Base-by-base conservation (phyloP, 176 grass and related monocot genomes). In the Triticum urartu region DNA sequence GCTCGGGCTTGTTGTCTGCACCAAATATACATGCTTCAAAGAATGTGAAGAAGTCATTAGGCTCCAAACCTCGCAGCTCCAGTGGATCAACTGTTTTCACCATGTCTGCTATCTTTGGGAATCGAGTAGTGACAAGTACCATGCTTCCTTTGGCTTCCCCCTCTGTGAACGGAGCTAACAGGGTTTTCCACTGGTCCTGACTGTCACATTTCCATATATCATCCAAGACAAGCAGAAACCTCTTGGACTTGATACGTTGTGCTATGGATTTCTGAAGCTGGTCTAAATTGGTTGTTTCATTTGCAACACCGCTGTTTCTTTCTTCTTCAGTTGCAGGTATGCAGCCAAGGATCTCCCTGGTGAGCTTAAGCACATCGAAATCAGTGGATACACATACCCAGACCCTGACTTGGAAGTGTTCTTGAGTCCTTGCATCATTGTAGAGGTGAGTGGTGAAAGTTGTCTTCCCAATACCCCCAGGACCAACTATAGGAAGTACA, bases 341-440 rank as follows among this genome's bases (percentile, higher is more conserved):
- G 60, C 60, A 63, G 10, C 0, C 22, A 25, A 24, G n/a, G 25
- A 25, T 25, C 25, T 25, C 25, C 25, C 25, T 25, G 25, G 25
- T 25, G 25, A 25, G 25, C 25, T 25, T 25, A 25, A 25, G 25
- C 25, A 25, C 25, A 1, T 25, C 25, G 25, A 25, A 25, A 25
- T 25, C 25, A 25, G 25, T 25, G 25, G 25, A 25, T 1, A 25
- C 25, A 25, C n/a, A 63, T 25, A 63, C 3, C 60, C 60, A 63
- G 9, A 63, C 60, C 1, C 0, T 0, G 9, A 63, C 21, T 0
- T 63, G 0, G 0, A 63, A 63, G n/a, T 24, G 60, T 1, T 63
- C 0, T 63, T 63, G 0, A 63, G 60, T 25, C n/a, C 47, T 21
- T 4, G 0, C 4, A 25, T 63, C 60, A 25, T 63, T 63, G 1